A percentile compares a stretch with the other conserved stretches of the same genome.
Evolutionary conservation across 2,329 filamentous ascomycete genomes (phyloP).

Genomic region (Thyridium curvatum): DNA sequence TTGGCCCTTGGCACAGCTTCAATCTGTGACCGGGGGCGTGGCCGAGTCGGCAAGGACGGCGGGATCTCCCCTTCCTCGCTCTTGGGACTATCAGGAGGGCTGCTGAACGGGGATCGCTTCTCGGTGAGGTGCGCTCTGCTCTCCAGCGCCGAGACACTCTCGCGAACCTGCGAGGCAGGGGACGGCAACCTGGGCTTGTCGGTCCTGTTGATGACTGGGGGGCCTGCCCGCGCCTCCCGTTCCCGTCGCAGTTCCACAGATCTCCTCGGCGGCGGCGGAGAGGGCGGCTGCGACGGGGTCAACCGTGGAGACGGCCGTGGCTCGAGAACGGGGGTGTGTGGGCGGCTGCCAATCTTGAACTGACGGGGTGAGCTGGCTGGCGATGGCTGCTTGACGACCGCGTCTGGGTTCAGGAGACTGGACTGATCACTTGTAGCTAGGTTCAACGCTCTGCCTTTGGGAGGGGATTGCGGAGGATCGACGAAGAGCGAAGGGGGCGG

Average conservation of each 20-base stretch:
- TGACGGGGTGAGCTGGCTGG: slow-evolving; percentile 36
- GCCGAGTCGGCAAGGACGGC: slow-evolving; percentile 42
- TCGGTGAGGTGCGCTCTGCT: slow-evolving; percentile 28
- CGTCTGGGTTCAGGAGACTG: slow-evolving; percentile 41
- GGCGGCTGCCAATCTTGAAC: slow-evolving; percentile 49
- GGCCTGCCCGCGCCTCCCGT: slow-evolving; percentile 36
- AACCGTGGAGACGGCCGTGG: slow-evolving; percentile 41
- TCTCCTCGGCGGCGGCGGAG: slow-evolving; percentile 56
- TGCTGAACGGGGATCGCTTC: slow-evolving; percentile 74
- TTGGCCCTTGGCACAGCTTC: slow-evolving; percentile 20
- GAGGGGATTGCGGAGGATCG: slow-evolving; percentile 64
- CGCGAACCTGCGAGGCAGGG: slow-evolving; percentile 16
- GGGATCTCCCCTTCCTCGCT: slow-evolving; percentile 47
- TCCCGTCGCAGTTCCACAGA: slow-evolving; percentile 51
- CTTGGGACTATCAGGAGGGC: slow-evolving; percentile 70
- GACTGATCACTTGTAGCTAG: slow-evolving; percentile 32
- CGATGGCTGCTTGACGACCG: slow-evolving; percentile 30
- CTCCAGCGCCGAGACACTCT: slow-evolving; percentile 19
- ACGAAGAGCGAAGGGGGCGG: slow-evolving; percentile 61
- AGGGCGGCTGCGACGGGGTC: slow-evolving; percentile 46
- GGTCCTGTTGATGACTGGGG: slow-evolving; percentile 73
- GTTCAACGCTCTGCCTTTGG: slow-evolving; percentile 36
- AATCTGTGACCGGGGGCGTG: slow-evolving; percentile 35
- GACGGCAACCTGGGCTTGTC: slow-evolving; percentile 52
- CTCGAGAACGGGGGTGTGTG: slow-evolving; percentile 46